Evolutionary conservation across 2,329 filamentous ascomycete genomes (phyloP), one percentile per base, ranked within the genome.

Genomic region (Talaromyces sp.): DNA sequence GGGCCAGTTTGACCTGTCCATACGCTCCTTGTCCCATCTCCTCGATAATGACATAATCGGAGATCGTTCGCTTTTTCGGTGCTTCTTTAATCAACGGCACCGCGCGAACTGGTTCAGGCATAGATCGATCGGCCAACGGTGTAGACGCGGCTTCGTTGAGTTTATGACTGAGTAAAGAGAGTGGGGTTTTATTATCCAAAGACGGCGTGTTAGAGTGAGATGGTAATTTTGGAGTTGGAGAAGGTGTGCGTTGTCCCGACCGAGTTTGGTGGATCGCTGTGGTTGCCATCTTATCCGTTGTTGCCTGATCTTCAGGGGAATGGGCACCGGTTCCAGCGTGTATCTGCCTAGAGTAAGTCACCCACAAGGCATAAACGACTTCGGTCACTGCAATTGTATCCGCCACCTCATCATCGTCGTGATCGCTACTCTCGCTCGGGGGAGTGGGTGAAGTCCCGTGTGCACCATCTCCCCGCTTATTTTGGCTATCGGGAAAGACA

Each of bases 1-100:
- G 87, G 59, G 91, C 93, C 55, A 99, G 84, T 75, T 99, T 99
- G 63, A 99, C 95, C 77, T 99, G 93, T 1, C 95, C 95, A 73
- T 99, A 99, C 1, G 95, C 95, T 44, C 95, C 95, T 77, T 97
- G 92, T 4, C 95, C 95, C 93, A 99, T 98, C 65, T 99, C 95
- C 77, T 99, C 95, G 12, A 99, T 81, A 64, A 99, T 93, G 46
- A 88, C 83, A 74, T 96, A 99, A 73, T 97, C 92, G 60, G 89
- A 83, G 67, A 99, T 98, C 0, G 86, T 88, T 76, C 95, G 95
- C 79, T 96, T 97, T 73, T 68, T 80, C 65, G 66, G 79, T 5
- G 67, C 63, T 31, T 77, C 74, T 35, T 72, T 69, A 50, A 71
- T 73, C 6, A 69, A 52, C 23, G 69, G 67, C 11, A 65, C 69